Evolutionary conservation across 2,329 filamentous ascomycete genomes (phyloP), one percentile per base, ranked within the genome.

Genomic region (Aspergillus calidoustus): DNA sequence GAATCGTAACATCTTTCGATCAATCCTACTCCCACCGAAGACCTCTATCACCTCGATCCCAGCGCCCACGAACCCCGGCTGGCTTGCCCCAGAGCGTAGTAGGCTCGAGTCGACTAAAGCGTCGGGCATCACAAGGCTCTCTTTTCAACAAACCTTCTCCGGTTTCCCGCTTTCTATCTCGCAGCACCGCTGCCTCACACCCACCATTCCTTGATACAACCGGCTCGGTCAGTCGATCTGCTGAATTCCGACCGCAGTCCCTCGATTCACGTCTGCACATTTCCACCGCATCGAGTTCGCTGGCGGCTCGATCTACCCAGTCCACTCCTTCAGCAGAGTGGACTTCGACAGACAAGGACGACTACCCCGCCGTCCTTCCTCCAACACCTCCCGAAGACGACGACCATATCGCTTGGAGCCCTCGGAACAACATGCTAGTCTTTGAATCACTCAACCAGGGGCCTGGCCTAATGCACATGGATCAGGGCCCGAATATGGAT

Each of bases 171-270:
- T 75, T 77, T 41, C 64, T 77, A 1, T 72, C 76, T 44, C 77
- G 72, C 58, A 72, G 71, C 54, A 77, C 67, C 61, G 69, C 69
- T 5, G 69, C 74, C 38, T 72, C 86, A 46, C 81, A 83, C 57
- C 77, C 86, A 17, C 84, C 83, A 5, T 83, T 83, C 2, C 85
- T 86, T 68, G 79, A 85, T 59, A 74, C 78, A 19, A 76, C 85
- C 54, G 80, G 82, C 50, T 65, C 72, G 7, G 64, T 69, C 23
- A 54, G 61, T 25, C 69, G 68, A 44, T 3, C 67, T 30, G 70
- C 66, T 30, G 71, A 74, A 19, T 71, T 72, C 22, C 69, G 71
- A 13, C 68, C 64, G 25, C 66, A 70, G 9, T 72, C 74, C 17
- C 62, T 63, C 2, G 72, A 75, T 52, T 70, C 74, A 34, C 69